Conservation (phyloP, 1,284 basidiomycete species). For the Marasmius oreades region DNA sequence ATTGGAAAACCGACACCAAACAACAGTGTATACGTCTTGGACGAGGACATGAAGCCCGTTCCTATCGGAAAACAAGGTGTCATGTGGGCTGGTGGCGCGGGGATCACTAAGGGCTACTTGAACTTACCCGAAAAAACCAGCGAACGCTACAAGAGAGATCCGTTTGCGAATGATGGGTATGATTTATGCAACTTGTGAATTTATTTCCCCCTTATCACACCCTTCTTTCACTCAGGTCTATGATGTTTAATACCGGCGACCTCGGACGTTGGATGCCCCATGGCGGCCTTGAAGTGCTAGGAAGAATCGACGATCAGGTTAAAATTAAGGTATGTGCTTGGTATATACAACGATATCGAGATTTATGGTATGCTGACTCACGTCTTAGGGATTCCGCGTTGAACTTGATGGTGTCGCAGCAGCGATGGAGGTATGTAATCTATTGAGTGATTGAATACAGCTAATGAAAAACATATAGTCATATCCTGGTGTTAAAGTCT, state of each 20-base stretch:
- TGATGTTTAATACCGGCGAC: conserved; percentile 3
- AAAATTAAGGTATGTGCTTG: conserved; percentile 38
- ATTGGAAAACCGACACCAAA: conserved; percentile 59
- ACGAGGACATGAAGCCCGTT: conserved; percentile 45
- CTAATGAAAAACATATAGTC: conserved; percentile 29
- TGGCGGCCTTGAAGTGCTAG: conserved; percentile 52
- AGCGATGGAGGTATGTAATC: conserved; percentile 46
- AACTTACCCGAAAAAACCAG: conserved; percentile 52
- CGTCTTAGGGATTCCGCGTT: conserved; percentile 50
- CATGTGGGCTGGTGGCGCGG: conserved; percentile 59
- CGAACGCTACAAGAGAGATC: conserved; percentile 48
- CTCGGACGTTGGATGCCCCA: conserved; percentile 44
- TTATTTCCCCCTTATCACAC: background rate
- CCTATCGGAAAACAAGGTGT: conserved; percentile 50
- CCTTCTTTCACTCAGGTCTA: background rate
- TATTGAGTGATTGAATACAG: background rate
- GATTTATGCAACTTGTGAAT: too few species aligned
- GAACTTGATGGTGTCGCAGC: conserved; percentile 58
- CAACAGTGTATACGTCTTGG: conserved; percentile 54
- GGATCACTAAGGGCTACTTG: conserved; percentile 51
- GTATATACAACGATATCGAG: background rate
- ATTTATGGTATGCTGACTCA: too few species aligned
- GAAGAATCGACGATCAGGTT: conserved; percentile 57
- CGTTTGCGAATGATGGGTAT: conserved; percentile 49
- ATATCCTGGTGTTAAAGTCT: conserved; percentile 40